Conservation (phyloP, 2,329 filamentous ascomycete species). For the Leptographium radiaticola region DNA sequence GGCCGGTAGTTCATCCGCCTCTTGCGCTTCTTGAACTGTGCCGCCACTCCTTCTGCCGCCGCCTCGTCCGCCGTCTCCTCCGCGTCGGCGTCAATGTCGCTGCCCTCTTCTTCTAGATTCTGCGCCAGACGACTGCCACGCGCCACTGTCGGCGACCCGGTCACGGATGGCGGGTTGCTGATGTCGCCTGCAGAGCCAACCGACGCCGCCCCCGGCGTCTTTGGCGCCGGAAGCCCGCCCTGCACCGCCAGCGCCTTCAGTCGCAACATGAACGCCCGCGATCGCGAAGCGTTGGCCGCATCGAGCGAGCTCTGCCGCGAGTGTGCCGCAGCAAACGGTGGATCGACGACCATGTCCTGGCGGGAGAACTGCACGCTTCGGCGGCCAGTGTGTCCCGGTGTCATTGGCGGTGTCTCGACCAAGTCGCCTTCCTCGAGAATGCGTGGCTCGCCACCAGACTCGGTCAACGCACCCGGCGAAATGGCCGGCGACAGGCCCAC, state of each 20-base stretch:
- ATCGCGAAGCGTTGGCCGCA: constrained; percentile 45
- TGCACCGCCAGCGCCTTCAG: constrained; percentile 58
- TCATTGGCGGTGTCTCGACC: constrained; percentile 5
- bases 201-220: constrained; percentile 19
- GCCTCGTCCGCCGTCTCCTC: constrained; percentile 78
- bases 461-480: not conserved
- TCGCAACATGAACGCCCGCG: constrained; percentile 63
- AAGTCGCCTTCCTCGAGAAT: not conserved
- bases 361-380: constrained; percentile 68
- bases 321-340: constrained; percentile 22
- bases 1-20: constrained; percentile 40
- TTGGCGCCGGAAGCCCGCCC: constrained; percentile 32
- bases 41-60: constrained; percentile 28
- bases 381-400: constrained; percentile 22
- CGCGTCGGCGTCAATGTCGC: constrained; percentile 46
- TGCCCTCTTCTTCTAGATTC: constrained; percentile 36
- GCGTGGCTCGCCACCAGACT: not conserved
- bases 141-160: constrained; percentile 33
- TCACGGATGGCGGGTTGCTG: constrained; percentile 22
- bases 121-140: constrained; percentile 24
- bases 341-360: constrained; percentile 34
- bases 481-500: not conserved
- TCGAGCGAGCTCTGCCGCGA: constrained; percentile 51
- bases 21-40: constrained; percentile 49
- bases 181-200: constrained; percentile 5